Evolutionary conservation across 2,329 filamentous ascomycete species (phyloP).

Genomic region (Aspergillus neoniger): DNA sequence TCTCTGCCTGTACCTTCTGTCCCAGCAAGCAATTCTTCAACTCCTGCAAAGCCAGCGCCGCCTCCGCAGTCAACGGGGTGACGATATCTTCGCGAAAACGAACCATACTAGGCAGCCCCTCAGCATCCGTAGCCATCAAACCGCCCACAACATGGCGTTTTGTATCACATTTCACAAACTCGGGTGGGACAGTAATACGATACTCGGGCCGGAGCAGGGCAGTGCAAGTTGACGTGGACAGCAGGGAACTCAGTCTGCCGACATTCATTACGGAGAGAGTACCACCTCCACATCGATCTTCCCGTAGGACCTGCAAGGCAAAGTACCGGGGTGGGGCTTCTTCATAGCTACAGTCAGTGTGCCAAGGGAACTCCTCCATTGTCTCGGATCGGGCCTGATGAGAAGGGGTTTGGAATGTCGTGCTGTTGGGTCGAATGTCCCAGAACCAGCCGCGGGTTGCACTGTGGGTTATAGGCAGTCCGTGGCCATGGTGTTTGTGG

Average conservation of each 20-base stretch:
- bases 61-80: too few species aligned
- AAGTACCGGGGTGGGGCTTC: constrained; percentile 41
- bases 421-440: constrained; percentile 41
- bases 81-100: too few species aligned
- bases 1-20: too few species aligned
- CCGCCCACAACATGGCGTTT: constrained; percentile 23
- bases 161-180: constrained; percentile 33
- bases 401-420: constrained; percentile 31
- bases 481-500: constrained; percentile 37
- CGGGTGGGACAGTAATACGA: constrained; percentile 34
- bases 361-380: constrained; percentile 48
- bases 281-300: constrained; percentile 44
- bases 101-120: too few species aligned
- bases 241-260: constrained; percentile 25
- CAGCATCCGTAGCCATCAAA: too few species aligned
- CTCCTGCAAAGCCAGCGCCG: too few species aligned
- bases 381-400: constrained; percentile 47
- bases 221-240: constrained; percentile 25
- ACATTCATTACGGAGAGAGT: constrained; percentile 45
- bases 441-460: constrained; percentile 49
- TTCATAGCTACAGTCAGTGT: constrained; percentile 50
- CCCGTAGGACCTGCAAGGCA: constrained; percentile 46
- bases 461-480: constrained; percentile 47
- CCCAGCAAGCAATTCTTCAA: too few species aligned
- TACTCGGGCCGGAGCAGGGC: constrained; percentile 33